Conservation (phyloP, 2,329 filamentous ascomycete genomes). For the Helminthosporium solani region DNA sequence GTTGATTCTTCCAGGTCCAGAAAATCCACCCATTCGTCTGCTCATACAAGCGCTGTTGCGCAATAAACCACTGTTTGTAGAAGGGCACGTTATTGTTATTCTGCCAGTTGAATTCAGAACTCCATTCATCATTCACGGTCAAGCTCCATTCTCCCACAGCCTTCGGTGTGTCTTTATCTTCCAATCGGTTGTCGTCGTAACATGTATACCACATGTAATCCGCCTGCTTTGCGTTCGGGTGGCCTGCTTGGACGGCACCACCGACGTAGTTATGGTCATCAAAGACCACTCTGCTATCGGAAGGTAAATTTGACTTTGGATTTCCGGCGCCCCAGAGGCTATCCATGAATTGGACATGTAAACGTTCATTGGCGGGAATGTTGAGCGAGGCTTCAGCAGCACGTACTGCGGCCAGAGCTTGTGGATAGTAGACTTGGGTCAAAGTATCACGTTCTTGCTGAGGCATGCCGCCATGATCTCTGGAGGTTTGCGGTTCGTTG, state of each 20-base stretch:
- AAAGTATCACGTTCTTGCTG: conserved; percentile 29
- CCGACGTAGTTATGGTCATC: conserved; percentile 62
- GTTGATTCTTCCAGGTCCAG: conserved; percentile 60
- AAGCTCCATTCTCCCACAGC: conserved; percentile 64
- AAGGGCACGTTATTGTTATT: conserved; percentile 45
- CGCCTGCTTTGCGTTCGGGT: conserved; percentile 38
- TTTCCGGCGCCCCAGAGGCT: conserved; percentile 58
- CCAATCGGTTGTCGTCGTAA: conserved; percentile 44
- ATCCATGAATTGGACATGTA: conserved; percentile 59
- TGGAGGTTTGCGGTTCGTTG: conserved; percentile 54
- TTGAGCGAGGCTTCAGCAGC: conserved; percentile 50
- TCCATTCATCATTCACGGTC: conserved; percentile 52
- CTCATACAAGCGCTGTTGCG: conserved; percentile 59
- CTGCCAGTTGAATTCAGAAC: conserved; percentile 49
- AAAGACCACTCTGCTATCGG: conserved; percentile 51
- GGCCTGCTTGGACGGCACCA: conserved; percentile 31
- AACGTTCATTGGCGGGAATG: conserved; percentile 45
- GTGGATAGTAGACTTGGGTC: conserved; percentile 48
- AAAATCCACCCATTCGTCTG: conserved; percentile 58
- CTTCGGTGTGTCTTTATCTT: conserved; percentile 43
- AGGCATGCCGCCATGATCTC: conserved; percentile 7
- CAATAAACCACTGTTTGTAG: conserved; percentile 59
- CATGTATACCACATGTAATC: conserved; percentile 56
- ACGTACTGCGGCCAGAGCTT: conserved; percentile 50
- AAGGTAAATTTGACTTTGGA: conserved; percentile 49